Base-by-base conservation (phyloP, 2,329 filamentous ascomycete genomes). In the Coleophoma eucalyptorum region DNA sequence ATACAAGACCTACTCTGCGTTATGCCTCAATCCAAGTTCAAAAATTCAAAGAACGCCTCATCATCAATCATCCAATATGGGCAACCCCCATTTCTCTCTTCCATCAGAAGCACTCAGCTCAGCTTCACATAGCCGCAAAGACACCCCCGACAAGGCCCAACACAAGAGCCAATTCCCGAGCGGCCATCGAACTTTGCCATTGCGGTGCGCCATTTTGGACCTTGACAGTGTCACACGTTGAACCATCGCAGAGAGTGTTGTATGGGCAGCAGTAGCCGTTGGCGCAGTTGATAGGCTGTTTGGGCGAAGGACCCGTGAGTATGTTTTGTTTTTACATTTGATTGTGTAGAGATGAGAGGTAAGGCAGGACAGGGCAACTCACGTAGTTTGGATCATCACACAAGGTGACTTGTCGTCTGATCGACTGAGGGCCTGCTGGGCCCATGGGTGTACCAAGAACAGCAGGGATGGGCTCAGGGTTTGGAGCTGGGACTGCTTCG, bases 321-420 rank as follows among this genome's bases (percentile, higher is more conserved):
- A 15, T 12, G 18, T 15, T 5, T 2, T 18, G 15, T 38, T 18
- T 18, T 6, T 26, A 31, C 19, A n/a, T 8, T 60, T 50, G 43
- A 48, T 57, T 55, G 52, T 52, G 50, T 44, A 50, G 31, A 37
- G n/a, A 16, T 5, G 5, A 12, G 18, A 31, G 13, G 43, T 11
- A 12, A 16, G 5, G 31, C 21, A 33, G 43, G 44, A 31, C 31
- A 19, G 31, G 26, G 31, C 18, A 13, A 42, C 32, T 46, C 35
- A 46, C 44, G 35, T 46, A 46, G 44, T 46, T 37, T 31, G 44
- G 44, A 46, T 46, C 44, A 18, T 34, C 44, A 35, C 44, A 46
- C n/a, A 46, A 10, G n/a, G 44, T 46, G 16, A 19, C n/a, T 16
- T 37, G 26, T 10, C 44, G 21, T 34, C 35, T 46, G 15, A 16